Evolutionary conservation across 768 basidiomycete genomes (phyloP).

Genomic region (Favolaschia claudopus): DNA sequence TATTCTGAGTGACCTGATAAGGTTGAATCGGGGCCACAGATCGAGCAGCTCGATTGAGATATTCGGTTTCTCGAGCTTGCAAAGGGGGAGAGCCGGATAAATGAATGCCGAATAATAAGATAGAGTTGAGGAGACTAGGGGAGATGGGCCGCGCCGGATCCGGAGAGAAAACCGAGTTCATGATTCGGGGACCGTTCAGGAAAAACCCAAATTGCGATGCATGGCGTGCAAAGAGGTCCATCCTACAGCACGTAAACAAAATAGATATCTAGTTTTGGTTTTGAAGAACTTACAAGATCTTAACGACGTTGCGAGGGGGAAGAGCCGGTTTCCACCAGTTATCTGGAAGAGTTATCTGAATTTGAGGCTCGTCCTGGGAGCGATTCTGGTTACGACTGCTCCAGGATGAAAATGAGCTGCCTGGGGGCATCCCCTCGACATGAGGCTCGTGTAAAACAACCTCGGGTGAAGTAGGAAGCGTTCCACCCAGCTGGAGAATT

Average conservation of each 20-base stretch:
- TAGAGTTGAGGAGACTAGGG: conserved; percentile 34
- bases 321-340: conserved; percentile 21
- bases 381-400: background rate
- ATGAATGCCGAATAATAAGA: conserved; percentile 42
- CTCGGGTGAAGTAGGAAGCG: conserved; percentile 16
- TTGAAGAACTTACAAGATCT: conserved; percentile 13
- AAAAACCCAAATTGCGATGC: conserved; percentile 56
- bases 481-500: conserved; percentile 40
- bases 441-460: conserved; percentile 7
- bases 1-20: conserved; percentile 43
- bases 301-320: conserved; percentile 19
- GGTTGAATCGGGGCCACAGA: conserved; percentile 32
- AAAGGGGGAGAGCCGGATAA: conserved; percentile 32
- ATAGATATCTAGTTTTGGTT: background rate
- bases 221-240: conserved; percentile 49
- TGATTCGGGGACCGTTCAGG: conserved; percentile 49
- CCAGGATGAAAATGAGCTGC: conserved; percentile 12
- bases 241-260: conserved; percentile 29
- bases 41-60: conserved; percentile 41
- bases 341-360: conserved; percentile 15
- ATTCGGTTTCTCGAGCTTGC: conserved; percentile 34
- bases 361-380: background rate
- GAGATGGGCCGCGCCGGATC: conserved; percentile 26
- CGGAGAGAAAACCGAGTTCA: conserved; percentile 29
- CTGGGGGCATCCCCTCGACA: conserved; percentile 6